Base-by-base conservation (phyloP, 805 yeast species). In the Wickerhamomyces tratensis region DNA sequence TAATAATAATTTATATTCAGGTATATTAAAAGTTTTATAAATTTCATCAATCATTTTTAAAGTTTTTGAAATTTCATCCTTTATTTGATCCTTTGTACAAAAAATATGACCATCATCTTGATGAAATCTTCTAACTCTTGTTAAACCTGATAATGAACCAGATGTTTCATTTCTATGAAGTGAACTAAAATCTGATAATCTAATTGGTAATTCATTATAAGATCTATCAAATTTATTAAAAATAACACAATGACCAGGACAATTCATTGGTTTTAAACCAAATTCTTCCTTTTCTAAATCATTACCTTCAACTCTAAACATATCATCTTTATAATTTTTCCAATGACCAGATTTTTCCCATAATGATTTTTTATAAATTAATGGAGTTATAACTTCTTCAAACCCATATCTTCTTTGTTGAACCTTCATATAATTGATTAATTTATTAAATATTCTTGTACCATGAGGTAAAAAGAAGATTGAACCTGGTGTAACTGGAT, bases 31-130 rank as follows among this genome's bases (percentile, higher is more conserved):
- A 54, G 89, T 83, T 0, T 67, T 65, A 58, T 93, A 93, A 33
- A 89, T 79, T 47, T 82, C 72, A 53, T 81, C 82, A 42, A 93
- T 76, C 54, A 93, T 67, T 52, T 77, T 71, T 44, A 93, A 68
- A 11, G 93, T 84, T 43, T 77, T 74, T 9, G 69, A 54, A 39
- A 93, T 88, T 57, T 93, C 98, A 30, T 59, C 52, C 39, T 72
- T 74, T 39, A 93, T 80, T 63, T 93, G 98, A 7, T 73, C 77
- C 33, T 74, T 69, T 2, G 82, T 76, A 58, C 98, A 93, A 60
- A 93, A 93, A 27, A 93, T 89, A 54, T 93, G 98, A 7, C 97
- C 98, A 60, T 93, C 98, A 61, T 93, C 98, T 64, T 93, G 98
- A 62, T 93, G 98, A 64, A 93, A 93, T 48, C 96, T 70, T 45